phyloP scores from a whole-genome alignment of 371 early-diverging fungal species.

The Mucor racemosus region DNA sequence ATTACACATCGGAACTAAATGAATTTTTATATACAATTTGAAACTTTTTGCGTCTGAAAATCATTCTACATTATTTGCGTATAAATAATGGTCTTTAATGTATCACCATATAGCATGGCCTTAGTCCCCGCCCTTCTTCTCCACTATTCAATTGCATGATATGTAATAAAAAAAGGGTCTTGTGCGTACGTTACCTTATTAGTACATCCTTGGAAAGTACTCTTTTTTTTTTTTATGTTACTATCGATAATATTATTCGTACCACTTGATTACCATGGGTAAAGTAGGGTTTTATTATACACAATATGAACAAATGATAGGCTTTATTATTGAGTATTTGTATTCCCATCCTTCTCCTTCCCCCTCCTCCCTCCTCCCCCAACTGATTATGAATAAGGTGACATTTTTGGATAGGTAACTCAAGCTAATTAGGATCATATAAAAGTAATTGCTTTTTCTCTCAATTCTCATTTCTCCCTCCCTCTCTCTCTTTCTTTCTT shows the following conservation, averaged over 20 bases:
- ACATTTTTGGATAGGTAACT: neutral
- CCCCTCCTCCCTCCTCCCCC: neutral
- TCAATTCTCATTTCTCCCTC: neutral
- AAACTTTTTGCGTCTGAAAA: constrained; percentile 4
- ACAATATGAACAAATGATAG: constrained; percentile 11
- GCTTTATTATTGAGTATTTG: constrained; percentile 8
- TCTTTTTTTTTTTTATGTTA: constrained; percentile 1
- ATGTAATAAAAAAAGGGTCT: constrained; percentile 18
- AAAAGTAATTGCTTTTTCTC: neutral
- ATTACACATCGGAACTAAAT: neutral
- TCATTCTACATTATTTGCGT: constrained; percentile 13
- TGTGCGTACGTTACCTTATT: constrained; percentile 8
- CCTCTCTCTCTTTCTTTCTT: constrained; percentile 5
- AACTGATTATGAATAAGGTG: neutral
- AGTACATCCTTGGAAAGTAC: constrained; percentile 6
- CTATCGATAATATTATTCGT: constrained; percentile 8
- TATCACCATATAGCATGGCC: neutral
- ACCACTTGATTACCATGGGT: constrained; percentile 7
- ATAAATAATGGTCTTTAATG: neutral
- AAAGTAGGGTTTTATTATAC: neutral
- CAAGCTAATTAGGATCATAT: neutral
- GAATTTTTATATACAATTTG: neutral
- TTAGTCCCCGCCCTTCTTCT: neutral
- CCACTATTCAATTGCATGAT: constrained; percentile 1
- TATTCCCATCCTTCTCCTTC: constrained; percentile 14